Percentiles rank a stretch among this genome's conserved stretches.
phyloP scores from a whole-genome alignment of 352 stramenopile genomes.

The Phytophthora megakarya region DNA sequence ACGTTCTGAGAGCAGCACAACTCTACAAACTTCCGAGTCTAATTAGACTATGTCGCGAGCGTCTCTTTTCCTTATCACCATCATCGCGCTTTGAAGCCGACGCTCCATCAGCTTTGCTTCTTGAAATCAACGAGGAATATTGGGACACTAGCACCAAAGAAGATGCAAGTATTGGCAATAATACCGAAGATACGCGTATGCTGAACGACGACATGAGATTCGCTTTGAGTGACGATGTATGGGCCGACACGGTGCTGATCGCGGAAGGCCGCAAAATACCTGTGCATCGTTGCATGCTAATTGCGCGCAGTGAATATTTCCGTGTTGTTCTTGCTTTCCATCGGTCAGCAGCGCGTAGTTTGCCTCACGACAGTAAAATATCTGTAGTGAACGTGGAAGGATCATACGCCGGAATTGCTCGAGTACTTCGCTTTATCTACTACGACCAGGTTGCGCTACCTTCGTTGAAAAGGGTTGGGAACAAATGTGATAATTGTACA shows the following conservation, averaged over 20 bases:
- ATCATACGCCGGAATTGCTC: slow-evolving; percentile 48
- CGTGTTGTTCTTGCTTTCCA: slow-evolving; percentile 55
- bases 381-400: slow-evolving; percentile 60
- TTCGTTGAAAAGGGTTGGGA: background rate
- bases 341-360: background rate
- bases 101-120: background rate
- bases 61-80: slow-evolving; percentile 30
- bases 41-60: slow-evolving; percentile 42
- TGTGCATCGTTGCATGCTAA: slow-evolving; percentile 67
- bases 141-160: slow-evolving; percentile 13
- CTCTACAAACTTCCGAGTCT: slow-evolving; percentile 51
- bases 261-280: slow-evolving; percentile 48
- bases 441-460: slow-evolving; percentile 47
- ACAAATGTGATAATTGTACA: background rate
- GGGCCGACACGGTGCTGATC: slow-evolving; percentile 58
- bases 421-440: slow-evolving; percentile 81
- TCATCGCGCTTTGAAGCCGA: slow-evolving; percentile 11
- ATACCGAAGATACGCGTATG: background rate
- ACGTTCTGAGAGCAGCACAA: slow-evolving; percentile 59
- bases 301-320: slow-evolving; percentile 75
- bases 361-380: background rate
- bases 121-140: slow-evolving; percentile 8
- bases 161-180: background rate
- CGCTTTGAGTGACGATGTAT: slow-evolving; percentile 50
- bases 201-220: slow-evolving; percentile 56